These are phyloP conservation scores for Ophiostoma montium DNA, from an alignment of 2,329 filamentous ascomycete species.

Conservation along the genomic window DNA sequence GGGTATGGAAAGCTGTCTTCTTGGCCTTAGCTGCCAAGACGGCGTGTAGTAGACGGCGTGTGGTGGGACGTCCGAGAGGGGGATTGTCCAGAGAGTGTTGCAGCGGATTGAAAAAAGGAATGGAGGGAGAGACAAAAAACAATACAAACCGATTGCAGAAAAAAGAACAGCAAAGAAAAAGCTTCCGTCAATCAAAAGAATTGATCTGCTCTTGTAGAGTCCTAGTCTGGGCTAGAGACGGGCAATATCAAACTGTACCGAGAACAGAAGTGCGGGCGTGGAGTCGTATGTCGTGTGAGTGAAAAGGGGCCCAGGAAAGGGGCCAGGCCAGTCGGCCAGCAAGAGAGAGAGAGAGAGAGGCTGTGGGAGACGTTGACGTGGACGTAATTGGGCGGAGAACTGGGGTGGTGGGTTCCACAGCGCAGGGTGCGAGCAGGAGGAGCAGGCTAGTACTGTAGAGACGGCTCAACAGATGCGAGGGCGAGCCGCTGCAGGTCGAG, in stretches of 20 bases:
- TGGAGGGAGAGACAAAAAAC: too few species aligned
- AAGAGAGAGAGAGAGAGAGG: not conserved
- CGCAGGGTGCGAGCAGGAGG: not conserved
- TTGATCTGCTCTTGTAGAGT: too few species aligned
- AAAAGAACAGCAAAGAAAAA: too few species aligned
- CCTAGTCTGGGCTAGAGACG: too few species aligned
- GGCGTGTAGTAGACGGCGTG: too few species aligned
- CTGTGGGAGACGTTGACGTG: constrained; percentile 7
- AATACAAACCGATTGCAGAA: too few species aligned
- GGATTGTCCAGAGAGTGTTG: too few species aligned
- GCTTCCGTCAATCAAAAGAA: too few species aligned
- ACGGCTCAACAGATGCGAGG: not conserved
- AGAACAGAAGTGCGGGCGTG: too few species aligned
- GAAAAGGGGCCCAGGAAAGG: constrained; percentile 5
- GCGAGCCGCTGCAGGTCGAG: not conserved
- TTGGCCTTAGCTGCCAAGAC: not conserved
- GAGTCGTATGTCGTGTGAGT: not conserved
- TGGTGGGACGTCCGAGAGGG: too few species aligned
- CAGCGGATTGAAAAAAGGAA: too few species aligned
- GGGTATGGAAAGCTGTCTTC: not conserved
- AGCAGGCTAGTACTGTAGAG: constrained; percentile 1
- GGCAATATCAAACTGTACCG: not conserved
- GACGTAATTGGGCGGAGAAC: constrained; percentile 4
- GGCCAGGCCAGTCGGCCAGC: not conserved
- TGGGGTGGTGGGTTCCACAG: constrained; percentile 5